phyloP scores from a whole-genome alignment of 139 green algal species.

The Dunaliella primolecta region DNA sequence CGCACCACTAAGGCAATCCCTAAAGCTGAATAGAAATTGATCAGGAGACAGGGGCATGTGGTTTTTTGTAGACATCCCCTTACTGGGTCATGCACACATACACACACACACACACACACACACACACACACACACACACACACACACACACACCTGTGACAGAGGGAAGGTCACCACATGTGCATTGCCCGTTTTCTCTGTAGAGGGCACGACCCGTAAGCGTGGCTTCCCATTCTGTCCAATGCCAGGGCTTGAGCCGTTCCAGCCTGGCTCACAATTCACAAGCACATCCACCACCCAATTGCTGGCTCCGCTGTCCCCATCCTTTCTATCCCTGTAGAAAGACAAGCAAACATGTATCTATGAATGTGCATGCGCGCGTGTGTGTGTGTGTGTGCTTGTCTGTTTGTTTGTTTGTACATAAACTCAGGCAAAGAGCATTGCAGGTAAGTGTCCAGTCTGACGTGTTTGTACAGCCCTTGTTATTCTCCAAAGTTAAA shows the following conservation, averaged over 20 bases:
- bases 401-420: neutral
- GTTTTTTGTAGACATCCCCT: too few species aligned
- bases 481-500: too few species aligned
- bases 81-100: too few species aligned
- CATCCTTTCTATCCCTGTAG: neutral
- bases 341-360: too few species aligned
- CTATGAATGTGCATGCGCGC: neutral
- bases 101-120: too few species aligned
- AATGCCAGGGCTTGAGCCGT: neutral
- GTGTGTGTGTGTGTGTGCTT: neutral
- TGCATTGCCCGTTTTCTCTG: slow-evolving; percentile 25
- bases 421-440: too few species aligned
- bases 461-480: too few species aligned
- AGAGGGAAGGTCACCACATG: slow-evolving; percentile 59
- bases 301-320: slow-evolving; percentile 12
- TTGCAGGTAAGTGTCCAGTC: too few species aligned
- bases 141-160: slow-evolving; percentile 28
- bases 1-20: too few species aligned
- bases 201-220: slow-evolving; percentile 27
- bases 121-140: too few species aligned
- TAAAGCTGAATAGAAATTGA: too few species aligned
- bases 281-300: slow-evolving; percentile 82
- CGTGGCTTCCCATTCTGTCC: neutral
- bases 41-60: too few species aligned
- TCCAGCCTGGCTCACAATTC: slow-evolving; percentile 31